Base-by-base conservation (phyloP, 2,329 filamentous ascomycete species). In the Lasiodiplodia theobromae region DNA sequence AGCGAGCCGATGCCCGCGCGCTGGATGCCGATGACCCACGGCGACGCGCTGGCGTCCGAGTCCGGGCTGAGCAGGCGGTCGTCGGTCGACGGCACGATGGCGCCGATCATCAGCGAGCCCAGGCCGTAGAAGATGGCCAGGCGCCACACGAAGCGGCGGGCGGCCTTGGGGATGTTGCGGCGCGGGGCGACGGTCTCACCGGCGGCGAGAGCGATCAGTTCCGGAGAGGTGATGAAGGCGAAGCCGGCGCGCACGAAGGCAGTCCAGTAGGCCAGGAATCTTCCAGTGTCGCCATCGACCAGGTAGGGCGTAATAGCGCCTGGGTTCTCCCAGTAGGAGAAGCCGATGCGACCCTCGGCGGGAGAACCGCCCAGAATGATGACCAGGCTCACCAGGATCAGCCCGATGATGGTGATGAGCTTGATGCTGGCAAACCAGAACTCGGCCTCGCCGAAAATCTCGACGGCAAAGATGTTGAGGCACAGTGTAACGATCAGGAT, bases 91-190 rank as follows among this genome's bases (percentile, higher is more conserved):
- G 84, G 80, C 6, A 89, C 86, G 7, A 88, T 77, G 73, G 89
- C 81, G 21, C 87, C 87, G 14, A 89, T 85, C 10, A 86, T 79
- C 14, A 89, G 76, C 1, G 86, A 81, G 64, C 79, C 79, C 21
- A 84, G 71, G 67, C 82, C 72, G 73, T 82, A 80, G 71, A 83
- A 83, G 37, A 82, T 69, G 5, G 90, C 90, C 38, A 95, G 82
- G 34, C 92, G 89, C 78, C 92, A 94, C 77, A 94, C 94, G 1
- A 94, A 91, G 60, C 90, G 88, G 69, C 93, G 93, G 79, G 89
- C 94, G 1, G 92, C 92, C 49, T 86, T 88, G 0, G 92, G 92
- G 78, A 96, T 87, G 21, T 65, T 65, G 47, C 34, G 71, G 60
- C 88, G 85, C 2, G 89, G 90, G 21, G 88, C 86, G 28, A 87